These are phyloP conservation scores for Boletus rubropictus DNA, from an alignment of 768 basidiomycete species.

Conservation along the genomic window DNA sequence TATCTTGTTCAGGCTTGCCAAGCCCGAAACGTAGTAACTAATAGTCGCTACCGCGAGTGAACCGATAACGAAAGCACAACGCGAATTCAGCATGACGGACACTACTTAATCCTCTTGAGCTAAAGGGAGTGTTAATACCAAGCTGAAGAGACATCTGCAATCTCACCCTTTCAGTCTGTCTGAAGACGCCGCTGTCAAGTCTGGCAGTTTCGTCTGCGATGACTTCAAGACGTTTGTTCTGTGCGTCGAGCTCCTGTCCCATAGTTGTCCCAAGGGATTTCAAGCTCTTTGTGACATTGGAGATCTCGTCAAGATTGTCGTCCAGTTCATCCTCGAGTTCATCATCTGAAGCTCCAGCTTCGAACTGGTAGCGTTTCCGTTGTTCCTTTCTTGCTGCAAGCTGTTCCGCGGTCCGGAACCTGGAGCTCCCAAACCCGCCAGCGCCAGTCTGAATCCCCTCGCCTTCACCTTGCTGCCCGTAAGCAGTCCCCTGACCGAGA, in stretches of 20 bases:
- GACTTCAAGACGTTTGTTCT: slow-evolving; percentile 73
- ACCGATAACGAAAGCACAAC: background rate
- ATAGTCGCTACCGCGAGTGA: background rate
- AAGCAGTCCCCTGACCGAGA: slow-evolving; percentile 66
- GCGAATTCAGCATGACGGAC: background rate
- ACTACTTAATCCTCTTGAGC: slow-evolving; percentile 59
- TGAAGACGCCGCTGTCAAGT: slow-evolving; percentile 70
- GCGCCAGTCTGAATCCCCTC: slow-evolving; percentile 31
- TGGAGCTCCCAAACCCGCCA: slow-evolving; percentile 35
- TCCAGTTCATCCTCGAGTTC: slow-evolving; percentile 94
- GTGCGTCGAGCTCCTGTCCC: slow-evolving; percentile 82
- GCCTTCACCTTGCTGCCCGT: slow-evolving; percentile 47
- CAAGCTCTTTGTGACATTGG: slow-evolving; percentile 67
- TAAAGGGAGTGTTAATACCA: slow-evolving; percentile 22
- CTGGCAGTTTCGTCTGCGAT: slow-evolving; percentile 74
- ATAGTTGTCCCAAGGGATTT: slow-evolving; percentile 76
- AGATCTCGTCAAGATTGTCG: slow-evolving; percentile 83
- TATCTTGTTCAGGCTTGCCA: slow-evolving; percentile 13
- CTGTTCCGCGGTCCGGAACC: slow-evolving; percentile 47
- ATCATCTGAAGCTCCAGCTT: slow-evolving; percentile 84
- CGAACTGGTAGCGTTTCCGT: slow-evolving; percentile 85
- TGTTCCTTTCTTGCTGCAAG: slow-evolving; percentile 56
- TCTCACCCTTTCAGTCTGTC: slow-evolving; percentile 76
- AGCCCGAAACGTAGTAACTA: background rate
- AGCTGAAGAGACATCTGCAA: slow-evolving; percentile 21